A percentile compares a stretch with the other conserved stretches of the same genome.
These are phyloP conservation scores for Citrullus colocynthis DNA, from an alignment of 306 rosid genomes.

Conservation along the genomic window DNA sequence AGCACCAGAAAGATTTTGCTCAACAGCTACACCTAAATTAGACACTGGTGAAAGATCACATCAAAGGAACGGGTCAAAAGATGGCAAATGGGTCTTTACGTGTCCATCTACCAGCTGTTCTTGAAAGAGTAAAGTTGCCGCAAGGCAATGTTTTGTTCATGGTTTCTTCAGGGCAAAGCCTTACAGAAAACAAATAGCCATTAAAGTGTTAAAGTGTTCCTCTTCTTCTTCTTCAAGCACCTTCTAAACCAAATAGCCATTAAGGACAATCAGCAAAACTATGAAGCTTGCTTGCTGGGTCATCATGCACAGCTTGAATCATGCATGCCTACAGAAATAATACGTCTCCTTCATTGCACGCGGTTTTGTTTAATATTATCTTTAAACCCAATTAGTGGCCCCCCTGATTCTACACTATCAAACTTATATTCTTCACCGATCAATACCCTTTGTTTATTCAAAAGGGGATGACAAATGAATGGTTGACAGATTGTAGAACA, in stretches of 20 bases:
- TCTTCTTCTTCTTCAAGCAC: background rate
- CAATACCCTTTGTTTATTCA: background rate
- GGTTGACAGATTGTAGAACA: background rate
- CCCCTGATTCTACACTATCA: background rate
- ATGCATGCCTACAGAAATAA: background rate
- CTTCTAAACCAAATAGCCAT: background rate
- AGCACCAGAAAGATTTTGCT: background rate
- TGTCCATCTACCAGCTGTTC: background rate
- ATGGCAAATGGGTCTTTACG: background rate
- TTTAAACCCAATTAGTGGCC: background rate
- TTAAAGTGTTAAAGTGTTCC: background rate
- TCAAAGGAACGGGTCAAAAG: background rate
- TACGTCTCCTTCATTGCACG: background rate
- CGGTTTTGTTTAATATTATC: background rate
- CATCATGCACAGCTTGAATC: background rate
- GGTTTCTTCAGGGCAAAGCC: slow-evolving; percentile 6
- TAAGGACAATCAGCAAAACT: background rate
- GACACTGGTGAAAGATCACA: slow-evolving; percentile 3
- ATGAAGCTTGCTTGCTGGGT: background rate
- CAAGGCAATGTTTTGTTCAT: background rate
- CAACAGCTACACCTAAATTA: background rate
- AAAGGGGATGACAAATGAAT: background rate
- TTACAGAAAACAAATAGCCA: background rate
- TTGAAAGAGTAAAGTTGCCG: slow-evolving; percentile 3
- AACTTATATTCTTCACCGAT: background rate